These are phyloP conservation scores for Murraya paniculata DNA, from an alignment of 345 rosid genomes.

Conservation along the genomic window DNA sequence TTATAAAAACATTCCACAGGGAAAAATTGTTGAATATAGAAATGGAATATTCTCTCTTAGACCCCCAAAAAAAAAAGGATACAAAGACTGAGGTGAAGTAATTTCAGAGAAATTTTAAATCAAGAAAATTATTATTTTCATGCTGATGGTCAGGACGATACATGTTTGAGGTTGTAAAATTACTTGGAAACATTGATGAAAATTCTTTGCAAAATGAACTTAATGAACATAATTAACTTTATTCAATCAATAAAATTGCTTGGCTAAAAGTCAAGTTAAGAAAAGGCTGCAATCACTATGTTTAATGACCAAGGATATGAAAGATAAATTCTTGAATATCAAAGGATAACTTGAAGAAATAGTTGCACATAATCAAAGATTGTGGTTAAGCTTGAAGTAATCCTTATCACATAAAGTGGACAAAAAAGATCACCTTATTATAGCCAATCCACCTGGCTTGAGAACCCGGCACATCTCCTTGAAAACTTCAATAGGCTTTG, in stretches of 20 bases:
- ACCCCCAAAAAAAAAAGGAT: neutral
- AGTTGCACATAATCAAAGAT: neutral
- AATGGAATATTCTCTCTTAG: neutral
- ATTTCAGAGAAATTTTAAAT: neutral
- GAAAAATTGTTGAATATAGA: neutral
- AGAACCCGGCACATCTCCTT: conserved; percentile 77
- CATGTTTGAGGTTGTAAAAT: neutral
- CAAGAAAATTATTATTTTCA: neutral
- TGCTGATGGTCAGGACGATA: neutral
- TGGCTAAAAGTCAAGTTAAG: too few species aligned
- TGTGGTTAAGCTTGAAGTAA: neutral
- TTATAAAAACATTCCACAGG: conserved; percentile 4
- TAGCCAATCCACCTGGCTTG: conserved; percentile 80
- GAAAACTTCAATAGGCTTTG: conserved; percentile 76
- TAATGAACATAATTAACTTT: neutral
- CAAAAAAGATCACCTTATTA: conserved; percentile 57
- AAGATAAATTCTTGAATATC: neutral
- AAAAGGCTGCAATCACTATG: neutral
- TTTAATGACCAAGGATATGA: neutral
- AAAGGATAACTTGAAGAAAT: neutral
- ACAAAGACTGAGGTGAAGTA: neutral
- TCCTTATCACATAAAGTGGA: neutral
- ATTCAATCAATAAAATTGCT: neutral
- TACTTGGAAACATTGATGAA: neutral
- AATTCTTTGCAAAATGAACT: neutral